A percentile compares a stretch with the other conserved stretches of the same genome.
phyloP scores from a whole-genome alignment of 192 early-diverging fungal species.

The Mortierella hygrophila region DNA sequence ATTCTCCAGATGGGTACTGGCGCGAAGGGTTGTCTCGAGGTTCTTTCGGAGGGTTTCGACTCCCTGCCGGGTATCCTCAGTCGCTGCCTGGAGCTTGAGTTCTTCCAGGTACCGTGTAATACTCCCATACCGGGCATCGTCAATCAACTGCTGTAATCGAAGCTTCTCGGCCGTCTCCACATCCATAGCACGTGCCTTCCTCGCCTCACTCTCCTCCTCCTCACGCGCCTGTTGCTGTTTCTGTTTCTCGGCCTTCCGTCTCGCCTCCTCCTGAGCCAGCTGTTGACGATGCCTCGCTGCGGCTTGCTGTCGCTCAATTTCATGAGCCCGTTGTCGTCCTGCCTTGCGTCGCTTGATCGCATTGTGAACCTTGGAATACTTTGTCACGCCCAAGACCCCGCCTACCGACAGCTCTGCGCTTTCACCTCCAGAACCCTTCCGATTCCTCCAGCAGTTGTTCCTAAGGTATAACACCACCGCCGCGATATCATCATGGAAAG shows the following conservation, averaged over 20 bases:
- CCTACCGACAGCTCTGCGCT: too few relatives aligned
- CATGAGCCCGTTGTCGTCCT: neutral
- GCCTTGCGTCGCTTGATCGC: neutral
- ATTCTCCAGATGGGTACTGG: too few relatives aligned
- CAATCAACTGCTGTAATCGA: neutral
- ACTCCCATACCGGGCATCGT: neutral
- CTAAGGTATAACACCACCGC: neutral
- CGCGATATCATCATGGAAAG: conserved; percentile 25
- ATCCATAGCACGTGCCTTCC: neutral
- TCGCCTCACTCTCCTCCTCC: neutral
- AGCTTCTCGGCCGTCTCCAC: neutral
- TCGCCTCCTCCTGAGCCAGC: neutral
- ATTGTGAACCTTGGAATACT: conserved; percentile 2
- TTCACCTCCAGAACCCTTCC: conserved; percentile 2
- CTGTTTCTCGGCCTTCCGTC: neutral
- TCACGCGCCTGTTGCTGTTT: neutral
- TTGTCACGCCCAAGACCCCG: neutral
- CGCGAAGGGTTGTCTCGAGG: neutral
- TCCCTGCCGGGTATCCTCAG: neutral
- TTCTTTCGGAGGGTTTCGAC: neutral
- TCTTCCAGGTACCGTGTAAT: neutral
- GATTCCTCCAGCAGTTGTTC: neutral
- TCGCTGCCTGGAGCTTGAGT: neutral
- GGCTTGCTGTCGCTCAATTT: neutral
- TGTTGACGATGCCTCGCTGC: neutral